Evolutionary conservation across 805 yeast species (phyloP), one percentile per base, ranked within the genome.

Genomic region (Crinitomyces ghanaensis): DNA sequence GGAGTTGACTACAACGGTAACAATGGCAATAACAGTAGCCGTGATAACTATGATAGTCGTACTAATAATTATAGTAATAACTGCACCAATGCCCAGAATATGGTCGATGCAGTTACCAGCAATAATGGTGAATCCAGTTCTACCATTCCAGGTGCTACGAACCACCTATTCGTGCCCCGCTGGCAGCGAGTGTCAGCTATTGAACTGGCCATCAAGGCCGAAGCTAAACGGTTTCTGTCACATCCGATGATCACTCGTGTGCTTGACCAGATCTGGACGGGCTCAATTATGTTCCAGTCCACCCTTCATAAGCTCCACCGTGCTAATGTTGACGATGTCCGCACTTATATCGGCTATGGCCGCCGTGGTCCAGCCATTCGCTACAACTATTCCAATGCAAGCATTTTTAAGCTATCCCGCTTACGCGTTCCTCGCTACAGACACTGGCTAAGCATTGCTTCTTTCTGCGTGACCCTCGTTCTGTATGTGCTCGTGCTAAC

Each of bases 141-240:
- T 7, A 12, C 28, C 6, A 33, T 43, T n/a, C 37, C 44, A 1
- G 45, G 43, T 29, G 41, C 42, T 11, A 39, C 46, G 2, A 26
- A 35, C 2, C 26, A 40, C 11, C 9, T 21, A n/a, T 25, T 44
- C 6, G 40, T 53, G n/a, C 51, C 56, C 8, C 43, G 53, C 4
- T 56, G 58, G 56, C 49, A 68, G 53, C 54, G 72, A 41, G 49
- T 59, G 5, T 48, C 57, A 30, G 65, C 74, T 0, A 48, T 71
- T 26, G 77, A 71, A 44, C 51, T 71, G 31, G 66, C 72, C 6
- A 64, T 70, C 30, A 58, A 67, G 26, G 60, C 72, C n/a, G 66
- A 66, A 36, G 66, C 75, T 2, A 71, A 70, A 43, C 56, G 56
- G 41, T 63, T 71, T 38, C 50, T 71, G 30, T 62, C 72, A 3